phyloP scores from a whole-genome alignment of 2,329 filamentous ascomycete genomes.

The Exophiala lecanii-corni region DNA sequence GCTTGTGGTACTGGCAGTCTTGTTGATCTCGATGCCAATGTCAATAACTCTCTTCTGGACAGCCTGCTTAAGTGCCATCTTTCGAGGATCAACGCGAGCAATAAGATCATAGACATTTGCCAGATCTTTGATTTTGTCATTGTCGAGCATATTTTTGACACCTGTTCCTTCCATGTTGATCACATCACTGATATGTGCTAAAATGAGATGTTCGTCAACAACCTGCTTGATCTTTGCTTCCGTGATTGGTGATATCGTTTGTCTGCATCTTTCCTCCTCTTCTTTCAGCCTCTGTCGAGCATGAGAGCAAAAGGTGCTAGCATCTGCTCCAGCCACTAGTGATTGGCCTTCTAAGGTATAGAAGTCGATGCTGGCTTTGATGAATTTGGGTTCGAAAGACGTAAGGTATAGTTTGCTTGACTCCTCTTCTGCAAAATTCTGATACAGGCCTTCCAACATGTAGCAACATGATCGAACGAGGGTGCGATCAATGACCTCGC shows the following conservation, averaged over 20 bases:
- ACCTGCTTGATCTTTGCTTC: conserved; percentile 68
- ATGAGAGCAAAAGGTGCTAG: conserved; percentile 74
- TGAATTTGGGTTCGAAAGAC: conserved; percentile 73
- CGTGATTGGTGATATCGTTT: conserved; percentile 71
- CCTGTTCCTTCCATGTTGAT: conserved; percentile 81
- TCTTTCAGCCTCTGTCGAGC: conserved; percentile 70
- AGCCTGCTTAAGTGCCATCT: conserved; percentile 63
- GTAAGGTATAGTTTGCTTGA: conserved; percentile 77
- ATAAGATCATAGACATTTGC: conserved; percentile 77
- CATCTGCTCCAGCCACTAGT: conserved; percentile 72
- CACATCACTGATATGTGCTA: conserved; percentile 71
- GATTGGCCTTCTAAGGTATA: conserved; percentile 71
- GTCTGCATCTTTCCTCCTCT: conserved; percentile 76
- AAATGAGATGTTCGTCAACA: conserved; percentile 76
- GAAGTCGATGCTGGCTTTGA: conserved; percentile 65
- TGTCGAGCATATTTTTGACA: conserved; percentile 83
- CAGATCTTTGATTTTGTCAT: conserved; percentile 74
- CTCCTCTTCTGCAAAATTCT: conserved; percentile 72
- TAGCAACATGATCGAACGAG: conserved; percentile 77
- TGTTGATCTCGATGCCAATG: conserved; percentile 79
- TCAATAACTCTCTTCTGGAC: conserved; percentile 72
- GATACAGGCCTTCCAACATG: conserved; percentile 87
- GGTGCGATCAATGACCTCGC: conserved; percentile 79
- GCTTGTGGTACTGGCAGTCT: conserved; percentile 49
- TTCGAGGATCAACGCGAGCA: conserved; percentile 69